Percentiles rank a stretch among this genome's conserved stretches.
Conservation (phyloP, 495 filamentous ascomycete genomes). For the Tuber indicum region DNA sequence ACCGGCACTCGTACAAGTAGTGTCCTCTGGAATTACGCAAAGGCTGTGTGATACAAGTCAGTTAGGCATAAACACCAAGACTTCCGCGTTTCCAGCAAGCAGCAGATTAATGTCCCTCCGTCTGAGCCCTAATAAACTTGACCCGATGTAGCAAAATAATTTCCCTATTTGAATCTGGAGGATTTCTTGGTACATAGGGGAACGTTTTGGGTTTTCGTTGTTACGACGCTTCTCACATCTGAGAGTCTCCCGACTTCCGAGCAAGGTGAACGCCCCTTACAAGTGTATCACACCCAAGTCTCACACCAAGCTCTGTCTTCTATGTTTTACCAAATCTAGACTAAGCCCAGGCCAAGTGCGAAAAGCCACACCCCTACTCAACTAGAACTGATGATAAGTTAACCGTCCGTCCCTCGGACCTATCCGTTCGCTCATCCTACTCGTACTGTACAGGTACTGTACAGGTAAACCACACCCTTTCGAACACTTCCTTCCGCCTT, state of each 20-base stretch:
- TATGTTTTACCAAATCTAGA: conserved; percentile 16
- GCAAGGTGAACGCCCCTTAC: neutral
- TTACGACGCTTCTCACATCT: neutral
- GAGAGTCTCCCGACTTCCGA: neutral
- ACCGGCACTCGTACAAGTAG: too few species aligned
- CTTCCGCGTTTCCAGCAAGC: neutral
- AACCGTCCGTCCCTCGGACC: conserved; percentile 8
- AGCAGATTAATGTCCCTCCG: neutral
- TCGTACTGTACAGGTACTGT: too few species aligned
- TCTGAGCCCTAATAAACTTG: neutral
- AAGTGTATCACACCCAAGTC: neutral
- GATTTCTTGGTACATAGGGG: neutral
- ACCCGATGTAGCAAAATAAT: neutral
- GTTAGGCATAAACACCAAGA: neutral
- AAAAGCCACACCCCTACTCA: conserved; percentile 25
- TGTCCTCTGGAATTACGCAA: too few species aligned
- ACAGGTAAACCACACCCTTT: conserved; percentile 5
- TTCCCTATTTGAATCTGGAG: neutral
- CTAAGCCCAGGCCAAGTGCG: conserved; percentile 22
- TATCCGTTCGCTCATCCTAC: conserved; percentile 10
- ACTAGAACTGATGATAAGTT: conserved; percentile 11
- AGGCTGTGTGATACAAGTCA: neutral
- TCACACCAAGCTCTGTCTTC: conserved; percentile 9
- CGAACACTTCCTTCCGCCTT: neutral
- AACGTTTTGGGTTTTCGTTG: neutral